These are phyloP conservation scores for Fonsecaea nubica DNA, from an alignment of 2,329 filamentous ascomycete genomes.

Conservation along the genomic window DNA sequence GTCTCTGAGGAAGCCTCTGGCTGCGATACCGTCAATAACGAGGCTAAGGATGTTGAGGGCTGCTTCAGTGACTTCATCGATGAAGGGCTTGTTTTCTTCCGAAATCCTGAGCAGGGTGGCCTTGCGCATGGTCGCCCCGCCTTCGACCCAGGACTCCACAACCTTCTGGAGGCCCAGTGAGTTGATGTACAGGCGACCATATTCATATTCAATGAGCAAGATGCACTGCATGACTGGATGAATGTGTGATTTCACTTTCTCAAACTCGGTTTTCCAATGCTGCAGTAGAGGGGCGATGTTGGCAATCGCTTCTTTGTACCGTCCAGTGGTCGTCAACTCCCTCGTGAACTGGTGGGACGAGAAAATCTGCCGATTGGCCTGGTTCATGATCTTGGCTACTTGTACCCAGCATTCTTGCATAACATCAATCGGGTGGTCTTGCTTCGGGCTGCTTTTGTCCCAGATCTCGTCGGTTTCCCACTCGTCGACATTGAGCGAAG, in stretches of 20 bases:
- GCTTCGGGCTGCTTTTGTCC: constrained; percentile 36
- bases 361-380: constrained; percentile 88
- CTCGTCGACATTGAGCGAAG: constrained; percentile 74
- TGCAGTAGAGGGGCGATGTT: constrained; percentile 79
- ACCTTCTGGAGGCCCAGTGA: constrained; percentile 93
- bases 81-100: constrained; percentile 64
- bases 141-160: constrained; percentile 64
- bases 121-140: constrained; percentile 34
- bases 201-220: constrained; percentile 88
- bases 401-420: constrained; percentile 88
- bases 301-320: constrained; percentile 80
- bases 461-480: constrained; percentile 33
- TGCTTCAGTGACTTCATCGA: constrained; percentile 67
- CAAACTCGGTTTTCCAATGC: constrained; percentile 82
- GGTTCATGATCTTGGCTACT: constrained; percentile 89
- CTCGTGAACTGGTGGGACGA: constrained; percentile 85
- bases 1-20: constrained; percentile 65
- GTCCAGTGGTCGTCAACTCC: constrained; percentile 83
- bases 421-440: constrained; percentile 57
- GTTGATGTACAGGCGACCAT: constrained; percentile 76
- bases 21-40: constrained; percentile 65
- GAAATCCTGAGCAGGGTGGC: constrained; percentile 34
- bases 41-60: constrained; percentile 66
- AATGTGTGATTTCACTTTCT: constrained; percentile 62
- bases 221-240: constrained; percentile 68